These are phyloP conservation scores for Leucocoprinus sp. DNA, from an alignment of 768 basidiomycete genomes.

Conservation along the genomic window DNA sequence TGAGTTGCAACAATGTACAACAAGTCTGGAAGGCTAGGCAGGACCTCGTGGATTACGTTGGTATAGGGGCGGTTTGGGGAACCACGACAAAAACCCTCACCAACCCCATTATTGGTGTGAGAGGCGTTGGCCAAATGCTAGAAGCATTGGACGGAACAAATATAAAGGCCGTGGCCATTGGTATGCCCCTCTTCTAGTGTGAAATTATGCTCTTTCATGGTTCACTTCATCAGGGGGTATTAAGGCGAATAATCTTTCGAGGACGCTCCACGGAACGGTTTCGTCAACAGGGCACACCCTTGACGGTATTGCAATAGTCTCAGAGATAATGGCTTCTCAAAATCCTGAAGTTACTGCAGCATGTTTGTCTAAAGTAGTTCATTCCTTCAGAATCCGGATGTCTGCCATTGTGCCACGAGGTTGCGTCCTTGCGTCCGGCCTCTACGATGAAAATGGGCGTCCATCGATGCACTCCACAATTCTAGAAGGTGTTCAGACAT, in stretches of 20 bases:
- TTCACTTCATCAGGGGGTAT: slow-evolving; percentile 65
- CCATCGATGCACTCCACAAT: slow-evolving; percentile 25
- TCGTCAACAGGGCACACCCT: slow-evolving; percentile 49
- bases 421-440: background rate
- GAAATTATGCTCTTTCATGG: background rate
- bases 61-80: slow-evolving; percentile 77
- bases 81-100: slow-evolving; percentile 75
- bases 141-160: slow-evolving; percentile 52
- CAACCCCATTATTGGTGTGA: slow-evolving; percentile 57
- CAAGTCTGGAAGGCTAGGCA: slow-evolving; percentile 57
- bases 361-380: slow-evolving; percentile 34
- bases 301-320: slow-evolving; percentile 84
- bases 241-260: slow-evolving; percentile 67
- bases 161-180: slow-evolving; percentile 78
- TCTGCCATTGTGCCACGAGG: background rate
- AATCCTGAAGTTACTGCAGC: slow-evolving; percentile 46
- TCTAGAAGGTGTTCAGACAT: slow-evolving; percentile 31
- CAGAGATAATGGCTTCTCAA: slow-evolving; percentile 67
- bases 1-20: slow-evolving; percentile 63
- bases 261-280: slow-evolving; percentile 65
- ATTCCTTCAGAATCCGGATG: slow-evolving; percentile 29
- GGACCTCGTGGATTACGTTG: slow-evolving; percentile 76
- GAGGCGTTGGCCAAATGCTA: slow-evolving; percentile 64
- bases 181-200: slow-evolving; percentile 28
- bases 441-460: background rate